Percentiles rank a stretch among this genome's conserved stretches.
Evolutionary conservation across 441 rosid species (phyloP).

Genomic region (Melastoma candidum): DNA sequence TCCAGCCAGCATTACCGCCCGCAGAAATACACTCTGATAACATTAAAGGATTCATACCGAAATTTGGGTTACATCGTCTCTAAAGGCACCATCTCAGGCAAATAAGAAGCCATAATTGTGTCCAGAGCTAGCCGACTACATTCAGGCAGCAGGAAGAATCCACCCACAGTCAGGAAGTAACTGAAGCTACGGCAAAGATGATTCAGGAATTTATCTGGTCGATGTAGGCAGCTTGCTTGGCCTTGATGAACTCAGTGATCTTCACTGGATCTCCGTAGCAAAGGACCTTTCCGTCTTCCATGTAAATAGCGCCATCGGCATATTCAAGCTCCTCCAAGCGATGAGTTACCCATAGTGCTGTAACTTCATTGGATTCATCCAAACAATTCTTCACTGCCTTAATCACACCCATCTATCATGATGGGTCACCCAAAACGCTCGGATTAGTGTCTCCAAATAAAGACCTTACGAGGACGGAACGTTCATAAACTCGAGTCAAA

Average conservation of each 20-base stretch:
- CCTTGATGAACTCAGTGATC: conserved; percentile 44
- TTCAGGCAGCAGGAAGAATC: too few relatives aligned
- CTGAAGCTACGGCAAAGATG: background rate
- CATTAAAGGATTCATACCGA: too few relatives aligned
- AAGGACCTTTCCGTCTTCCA: conserved; percentile 71
- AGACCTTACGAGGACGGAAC: too few relatives aligned
- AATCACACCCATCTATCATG: conserved; percentile 68
- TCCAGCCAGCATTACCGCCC: too few relatives aligned
- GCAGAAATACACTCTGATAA: too few relatives aligned
- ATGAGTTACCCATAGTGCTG: conserved; percentile 92
- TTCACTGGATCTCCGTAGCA: conserved; percentile 53
- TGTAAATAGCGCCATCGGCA: conserved; percentile 85
- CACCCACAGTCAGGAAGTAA: too few relatives aligned
- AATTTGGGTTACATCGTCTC: too few relatives aligned
- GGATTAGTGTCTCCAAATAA: background rate
- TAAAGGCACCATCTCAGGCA: too few relatives aligned
- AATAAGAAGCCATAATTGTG: too few relatives aligned
- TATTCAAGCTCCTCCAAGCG: conserved; percentile 78
- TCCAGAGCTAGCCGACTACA: too few relatives aligned
- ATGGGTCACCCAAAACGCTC: background rate
- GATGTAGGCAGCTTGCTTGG: conserved; percentile 46
- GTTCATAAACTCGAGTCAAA: too few relatives aligned
- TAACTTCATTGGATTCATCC: conserved; percentile 49
- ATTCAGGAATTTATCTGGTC: conserved; percentile 36
- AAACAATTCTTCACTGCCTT: conserved; percentile 62